Evolutionary conservation across 2,329 filamentous ascomycete species (phyloP).

Genomic region (Endoconidiophora polonica): DNA sequence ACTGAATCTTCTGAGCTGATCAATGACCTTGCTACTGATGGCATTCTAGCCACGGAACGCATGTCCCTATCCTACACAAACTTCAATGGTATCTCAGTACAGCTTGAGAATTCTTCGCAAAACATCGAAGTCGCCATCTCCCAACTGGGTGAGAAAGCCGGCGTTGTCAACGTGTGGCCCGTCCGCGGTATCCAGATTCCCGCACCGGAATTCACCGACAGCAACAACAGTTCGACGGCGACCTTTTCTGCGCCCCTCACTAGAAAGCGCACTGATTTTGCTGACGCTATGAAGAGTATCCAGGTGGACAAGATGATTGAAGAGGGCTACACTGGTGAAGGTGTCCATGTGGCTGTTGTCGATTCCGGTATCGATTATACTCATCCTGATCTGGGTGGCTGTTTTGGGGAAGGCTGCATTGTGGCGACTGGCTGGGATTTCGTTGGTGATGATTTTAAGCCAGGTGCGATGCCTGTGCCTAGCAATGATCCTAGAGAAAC

Average conservation of each 20-base stretch:
- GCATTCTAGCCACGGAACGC: conserved; percentile 14
- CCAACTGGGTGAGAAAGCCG: neutral
- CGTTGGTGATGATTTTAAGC: conserved; percentile 41
- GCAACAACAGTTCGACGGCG: neutral
- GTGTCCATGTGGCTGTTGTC: conserved; percentile 27
- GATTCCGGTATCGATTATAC: conserved; percentile 37
- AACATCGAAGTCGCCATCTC: conserved; percentile 16
- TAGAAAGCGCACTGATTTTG: conserved; percentile 12
- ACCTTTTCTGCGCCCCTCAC: neutral
- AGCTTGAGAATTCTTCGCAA: conserved; percentile 17
- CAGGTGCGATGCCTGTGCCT: conserved; percentile 22
- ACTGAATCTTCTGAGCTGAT: conserved; percentile 14
- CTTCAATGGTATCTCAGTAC: conserved; percentile 18
- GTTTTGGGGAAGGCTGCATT: conserved; percentile 42
- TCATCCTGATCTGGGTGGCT: conserved; percentile 46
- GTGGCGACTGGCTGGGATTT: conserved; percentile 43
- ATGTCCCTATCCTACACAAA: conserved; percentile 16
- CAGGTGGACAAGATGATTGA: conserved; percentile 26
- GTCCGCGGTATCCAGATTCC: conserved; percentile 16
- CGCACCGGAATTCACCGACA: conserved; percentile 4
- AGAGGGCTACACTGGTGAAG: conserved; percentile 28
- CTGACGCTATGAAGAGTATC: conserved; percentile 18
- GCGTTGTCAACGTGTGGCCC: conserved; percentile 20
- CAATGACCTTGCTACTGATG: conserved; percentile 13
- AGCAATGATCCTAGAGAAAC: conserved; percentile 25